Evolutionary conservation across 345 rosid genomes (phyloP), one percentile per base, ranked within the genome.

Genomic region (Citrus unshiu): DNA sequence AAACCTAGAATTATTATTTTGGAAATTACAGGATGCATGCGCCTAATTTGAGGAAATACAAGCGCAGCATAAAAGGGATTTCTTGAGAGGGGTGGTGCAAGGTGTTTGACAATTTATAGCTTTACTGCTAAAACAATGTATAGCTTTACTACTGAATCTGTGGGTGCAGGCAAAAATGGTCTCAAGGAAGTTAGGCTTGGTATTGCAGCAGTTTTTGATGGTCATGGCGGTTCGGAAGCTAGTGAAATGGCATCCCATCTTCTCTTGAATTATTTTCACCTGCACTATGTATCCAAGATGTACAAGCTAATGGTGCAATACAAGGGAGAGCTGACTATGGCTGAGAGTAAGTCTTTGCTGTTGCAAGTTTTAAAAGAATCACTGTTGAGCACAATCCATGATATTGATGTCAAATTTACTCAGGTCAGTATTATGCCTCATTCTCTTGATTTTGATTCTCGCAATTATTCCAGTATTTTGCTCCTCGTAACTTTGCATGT

Each of bases 191-290:
- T 35, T 22, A 22, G 21, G 59, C 67, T 81, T 39, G 66, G 79
- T 27, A 27, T 76, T 34, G 66, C 70, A 4, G 83, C 81, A n/a
- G 73, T 81, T 25, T 84, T 81, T 81, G 85, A 84, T 69, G 87
- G 85, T 5, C 84, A 79, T 64, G 79, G 75, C 8, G 87, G 81
- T 2, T 29, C 34, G 54, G 85, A 79, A 77, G 79, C 83, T 7
- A 84, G 81, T 34, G 79, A 81, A 51, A 79, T 81, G 81, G 83
- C 83, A 68, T 78, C 84, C 39, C 43, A 59, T 4, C 73, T 61
- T 71, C 27, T 79, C 43, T 58, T 73, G 6, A 72, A 81, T 71
- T 84, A 75, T 60, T 72, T 84, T 70, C 29, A 75, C 35, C 35
- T 79, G 76, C 82, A 79, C 51, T 46, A 75, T 27, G 61, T 73